Evolutionary conservation across 441 rosid species (phyloP), one percentile per base, ranked within the genome.

Genomic region (Pelargonium cotyledonis): DNA sequence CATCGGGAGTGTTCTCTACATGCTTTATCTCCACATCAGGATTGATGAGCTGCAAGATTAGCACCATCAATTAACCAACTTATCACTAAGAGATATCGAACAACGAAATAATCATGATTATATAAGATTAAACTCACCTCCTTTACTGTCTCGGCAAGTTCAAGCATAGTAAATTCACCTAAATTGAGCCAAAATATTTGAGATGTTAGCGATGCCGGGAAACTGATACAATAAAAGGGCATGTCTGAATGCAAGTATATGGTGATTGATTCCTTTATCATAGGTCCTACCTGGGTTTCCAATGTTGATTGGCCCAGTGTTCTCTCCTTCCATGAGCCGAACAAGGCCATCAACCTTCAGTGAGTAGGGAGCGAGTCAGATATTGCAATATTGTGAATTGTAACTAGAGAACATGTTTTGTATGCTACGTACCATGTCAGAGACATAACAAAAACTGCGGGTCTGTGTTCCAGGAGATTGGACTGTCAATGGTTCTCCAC

Each of bases 381-480:
- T 0, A 57, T 8, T 57, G 26, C 26, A 57, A 19, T 26, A 57
- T 57, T 57, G 29, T 55, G 61, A 23, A 55, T 21, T 14, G 58
- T n/a, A n/a, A n/a, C 19, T 51, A 4, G 19, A 14, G 18, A 12
- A 12, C 55, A 14, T 49, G 55, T 49, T 49, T 21, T 21, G 2
- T 40, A 47, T 23, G n/a, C 58, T 64, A 44, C 81, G 11, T 84
- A 95, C 99, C 99, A 95, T 86, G 80, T 95, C 99, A 31, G 98
- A 89, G 53, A 95, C 98, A 57, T 85, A 95, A 74, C 99, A 95
- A 85, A 95, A 95, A 76, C 98, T 95, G 29, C 98, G 90, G 26
- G 99, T 95, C 78, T 95, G 98, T 29, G 94, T 89, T 72, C 98
- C 99, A 2, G 96, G 98, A 69, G 82, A 78, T 80, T 95, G 99